Conservation (phyloP, 345 rosid species). For the Cardiospermum halicacabum region DNA sequence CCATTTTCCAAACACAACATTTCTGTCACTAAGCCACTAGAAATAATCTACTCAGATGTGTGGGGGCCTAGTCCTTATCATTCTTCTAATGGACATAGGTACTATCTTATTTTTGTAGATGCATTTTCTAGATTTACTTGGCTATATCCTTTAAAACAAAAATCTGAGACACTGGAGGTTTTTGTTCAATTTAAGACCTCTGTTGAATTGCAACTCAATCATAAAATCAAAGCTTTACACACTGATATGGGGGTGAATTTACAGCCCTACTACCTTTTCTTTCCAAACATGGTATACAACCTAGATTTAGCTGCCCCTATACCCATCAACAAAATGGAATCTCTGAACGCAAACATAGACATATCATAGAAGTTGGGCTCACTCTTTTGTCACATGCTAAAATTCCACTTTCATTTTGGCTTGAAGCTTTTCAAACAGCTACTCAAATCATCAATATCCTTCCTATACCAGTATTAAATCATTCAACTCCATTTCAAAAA, state of each 20-base stretch:
- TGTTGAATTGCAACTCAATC: neutral
- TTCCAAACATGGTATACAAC: neutral
- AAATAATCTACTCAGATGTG: neutral
- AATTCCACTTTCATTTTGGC: neutral
- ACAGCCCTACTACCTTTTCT: neutral
- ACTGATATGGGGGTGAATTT: neutral
- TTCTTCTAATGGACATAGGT: neutral
- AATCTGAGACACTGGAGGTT: neutral
- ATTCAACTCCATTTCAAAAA: neutral
- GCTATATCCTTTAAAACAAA: neutral
- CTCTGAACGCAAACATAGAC: neutral
- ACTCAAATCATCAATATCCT: neutral
- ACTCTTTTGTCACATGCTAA: neutral
- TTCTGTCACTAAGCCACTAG: neutral
- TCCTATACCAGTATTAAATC: neutral
- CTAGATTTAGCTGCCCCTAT: neutral
- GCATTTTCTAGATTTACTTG: neutral
- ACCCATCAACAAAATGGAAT: neutral
- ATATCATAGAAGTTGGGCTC: neutral
- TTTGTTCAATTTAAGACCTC: no score
- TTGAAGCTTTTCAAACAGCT: neutral
- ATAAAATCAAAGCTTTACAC: no score
- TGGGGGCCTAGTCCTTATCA: neutral
- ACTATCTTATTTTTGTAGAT: neutral
- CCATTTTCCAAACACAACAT: neutral